phyloP scores from a whole-genome alignment of 306 rosid species.

The Canavalia ensiformis region DNA sequence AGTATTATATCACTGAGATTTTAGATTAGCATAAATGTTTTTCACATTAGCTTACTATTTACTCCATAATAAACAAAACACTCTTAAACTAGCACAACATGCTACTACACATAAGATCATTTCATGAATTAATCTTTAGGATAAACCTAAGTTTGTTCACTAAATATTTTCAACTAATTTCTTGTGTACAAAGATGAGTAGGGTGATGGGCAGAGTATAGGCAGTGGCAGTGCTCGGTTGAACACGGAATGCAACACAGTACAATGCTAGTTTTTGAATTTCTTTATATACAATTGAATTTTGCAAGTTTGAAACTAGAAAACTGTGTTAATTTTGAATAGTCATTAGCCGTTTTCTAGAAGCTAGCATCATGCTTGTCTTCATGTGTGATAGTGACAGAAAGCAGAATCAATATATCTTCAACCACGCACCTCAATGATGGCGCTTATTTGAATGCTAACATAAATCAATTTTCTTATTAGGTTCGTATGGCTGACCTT shows the following conservation, averaged over 20 bases:
- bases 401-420: not conserved
- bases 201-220: not conserved
- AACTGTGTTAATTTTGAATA: not conserved
- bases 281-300: not conserved
- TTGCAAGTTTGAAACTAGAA: not conserved
- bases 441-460: not conserved
- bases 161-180: not conserved
- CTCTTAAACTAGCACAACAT: not conserved
- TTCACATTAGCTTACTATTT: not conserved
- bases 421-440: not conserved
- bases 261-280: not conserved
- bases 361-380: not conserved
- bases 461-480: not conserved
- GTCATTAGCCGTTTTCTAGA: not conserved
- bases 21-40: not conserved
- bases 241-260: not conserved
- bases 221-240: not conserved
- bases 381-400: slow-evolving; percentile 9
- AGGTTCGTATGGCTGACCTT: not conserved
- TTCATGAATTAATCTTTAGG: not conserved
- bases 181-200: not conserved
- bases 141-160: not conserved
- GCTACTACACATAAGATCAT: not conserved
- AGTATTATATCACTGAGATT: not conserved
- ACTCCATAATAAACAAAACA: not conserved